These are phyloP conservation scores for Trematosphaeria pertusa DNA, from an alignment of 2,329 filamentous ascomycete species.

Conservation along the genomic window DNA sequence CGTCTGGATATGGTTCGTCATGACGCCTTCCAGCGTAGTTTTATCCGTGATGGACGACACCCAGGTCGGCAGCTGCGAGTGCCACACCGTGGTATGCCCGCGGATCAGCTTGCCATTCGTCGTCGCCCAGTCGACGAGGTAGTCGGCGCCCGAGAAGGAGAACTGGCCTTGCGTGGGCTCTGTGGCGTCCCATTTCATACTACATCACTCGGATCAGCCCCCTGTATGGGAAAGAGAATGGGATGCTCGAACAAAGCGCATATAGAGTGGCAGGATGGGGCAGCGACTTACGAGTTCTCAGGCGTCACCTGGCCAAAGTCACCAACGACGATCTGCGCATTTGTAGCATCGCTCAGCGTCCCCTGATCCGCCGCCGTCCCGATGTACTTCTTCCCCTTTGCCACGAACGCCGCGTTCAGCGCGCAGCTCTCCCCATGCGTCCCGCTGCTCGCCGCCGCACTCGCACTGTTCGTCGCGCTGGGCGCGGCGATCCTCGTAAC, in stretches of 20 bases:
- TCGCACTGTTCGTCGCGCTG: slow-evolving; percentile 5
- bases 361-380: slow-evolving; percentile 65
- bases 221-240: neutral
- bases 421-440: slow-evolving; percentile 32
- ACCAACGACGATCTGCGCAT: slow-evolving; percentile 63
- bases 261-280: neutral
- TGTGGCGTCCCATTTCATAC: slow-evolving; percentile 71
- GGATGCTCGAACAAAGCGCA: neutral
- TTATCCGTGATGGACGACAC: slow-evolving; percentile 64
- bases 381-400: slow-evolving; percentile 70
- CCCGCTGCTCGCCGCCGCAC: slow-evolving; percentile 17
- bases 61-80: slow-evolving; percentile 61
- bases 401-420: slow-evolving; percentile 64
- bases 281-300: slow-evolving; percentile 59
- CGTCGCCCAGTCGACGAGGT: slow-evolving; percentile 66
- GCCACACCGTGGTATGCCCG: slow-evolving; percentile 71
- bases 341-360: slow-evolving; percentile 58
- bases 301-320: slow-evolving; percentile 71
- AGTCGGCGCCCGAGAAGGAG: slow-evolving; percentile 64
- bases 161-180: slow-evolving; percentile 59
- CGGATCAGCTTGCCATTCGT: slow-evolving; percentile 64
- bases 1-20: slow-evolving; percentile 66
- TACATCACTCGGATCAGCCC: slow-evolving; percentile 21
- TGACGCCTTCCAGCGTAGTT: slow-evolving; percentile 60
- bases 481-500: slow-evolving; percentile 7